Evolutionary conservation across 2,329 filamentous ascomycete species (phyloP).

Genomic region (Mycosphaerella sp.): DNA sequence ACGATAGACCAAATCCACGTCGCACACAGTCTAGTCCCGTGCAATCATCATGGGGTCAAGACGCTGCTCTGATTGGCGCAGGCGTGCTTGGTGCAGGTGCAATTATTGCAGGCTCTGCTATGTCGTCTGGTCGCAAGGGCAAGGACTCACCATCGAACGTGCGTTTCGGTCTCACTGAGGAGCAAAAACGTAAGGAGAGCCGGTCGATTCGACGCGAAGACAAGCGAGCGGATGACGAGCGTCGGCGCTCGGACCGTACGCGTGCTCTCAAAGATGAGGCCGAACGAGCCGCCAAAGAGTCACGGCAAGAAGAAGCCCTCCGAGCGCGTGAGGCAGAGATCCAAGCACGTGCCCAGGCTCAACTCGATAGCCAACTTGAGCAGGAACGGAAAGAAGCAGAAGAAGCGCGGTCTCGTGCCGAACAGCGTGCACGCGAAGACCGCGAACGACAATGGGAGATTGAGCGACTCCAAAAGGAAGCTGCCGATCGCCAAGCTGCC

Average conservation of each 20-base stretch:
- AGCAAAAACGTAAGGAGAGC: conserved; percentile 47
- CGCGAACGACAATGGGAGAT: conserved; percentile 16
- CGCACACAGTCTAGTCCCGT: conserved; percentile 31
- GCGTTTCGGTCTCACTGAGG: conserved; percentile 52
- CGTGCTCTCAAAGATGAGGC: conserved; percentile 34
- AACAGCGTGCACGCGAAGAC: conserved; percentile 15
- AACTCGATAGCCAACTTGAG: conserved; percentile 12
- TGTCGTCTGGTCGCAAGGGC: conserved; percentile 21
- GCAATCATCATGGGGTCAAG: conserved; percentile 22
- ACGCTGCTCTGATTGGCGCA: conserved; percentile 41
- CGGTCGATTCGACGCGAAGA: conserved; percentile 34
- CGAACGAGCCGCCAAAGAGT: conserved; percentile 24
- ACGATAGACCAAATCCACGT: conserved; percentile 28
- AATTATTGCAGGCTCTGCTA: conserved; percentile 27
- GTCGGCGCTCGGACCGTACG: conserved; percentile 29
- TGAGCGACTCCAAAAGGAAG: conserved; percentile 26
- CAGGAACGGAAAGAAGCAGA: conserved; percentile 20
- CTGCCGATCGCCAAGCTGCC: conserved; percentile 14
- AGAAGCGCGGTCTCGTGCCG: conserved; percentile 13
- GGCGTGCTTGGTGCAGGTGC: conserved; percentile 36
- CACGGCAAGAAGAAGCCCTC: conserved; percentile 25
- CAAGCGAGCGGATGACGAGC: conserved; percentile 25
- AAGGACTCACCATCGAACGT: conserved; percentile 38
- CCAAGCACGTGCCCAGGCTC: conserved; percentile 17
- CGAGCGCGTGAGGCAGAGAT: conserved; percentile 27